Conservation (phyloP, 306 rosid genomes). For the Begonia masoniana region DNA sequence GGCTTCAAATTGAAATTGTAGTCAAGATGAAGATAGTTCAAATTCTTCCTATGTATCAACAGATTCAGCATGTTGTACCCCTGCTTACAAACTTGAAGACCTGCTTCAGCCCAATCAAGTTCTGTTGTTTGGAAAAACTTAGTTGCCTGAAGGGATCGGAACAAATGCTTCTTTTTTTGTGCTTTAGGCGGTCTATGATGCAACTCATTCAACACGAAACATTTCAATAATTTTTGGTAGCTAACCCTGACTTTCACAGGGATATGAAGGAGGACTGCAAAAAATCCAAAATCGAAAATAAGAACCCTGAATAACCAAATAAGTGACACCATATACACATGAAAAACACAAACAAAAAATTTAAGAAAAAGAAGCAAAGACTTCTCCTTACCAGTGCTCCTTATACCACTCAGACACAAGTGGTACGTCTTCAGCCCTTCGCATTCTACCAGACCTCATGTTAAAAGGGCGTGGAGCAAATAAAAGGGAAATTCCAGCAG, state of each 20-base stretch:
- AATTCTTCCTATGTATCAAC: constrained; percentile 87
- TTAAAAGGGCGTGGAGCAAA: constrained; percentile 99
- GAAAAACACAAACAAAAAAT: neutral
- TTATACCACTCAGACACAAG: constrained; percentile 97
- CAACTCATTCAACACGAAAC: constrained; percentile 93
- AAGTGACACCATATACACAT: no score
- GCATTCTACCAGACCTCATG: constrained; percentile 96
- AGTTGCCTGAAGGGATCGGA: constrained; percentile 91
- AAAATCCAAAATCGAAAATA: constrained; percentile 1
- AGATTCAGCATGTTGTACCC: constrained; percentile 96
- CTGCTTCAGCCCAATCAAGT: constrained; percentile 99
- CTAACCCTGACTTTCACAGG: constrained; percentile 98
- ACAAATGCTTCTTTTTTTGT: constrained; percentile 90
- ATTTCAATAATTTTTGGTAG: constrained; percentile 83
- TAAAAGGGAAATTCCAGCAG: constrained; percentile 84
- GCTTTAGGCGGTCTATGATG: constrained; percentile 99
- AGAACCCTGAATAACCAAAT: neutral
- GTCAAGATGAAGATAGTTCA: constrained; percentile 97
- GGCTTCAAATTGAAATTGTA: constrained; percentile 96
- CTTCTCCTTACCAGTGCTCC: constrained; percentile 68
- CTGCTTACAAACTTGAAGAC: constrained; percentile 99
- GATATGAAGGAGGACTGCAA: constrained; percentile 93
- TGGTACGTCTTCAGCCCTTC: constrained; percentile 94
- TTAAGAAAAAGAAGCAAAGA: no score
- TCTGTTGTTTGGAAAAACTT: constrained; percentile 98